A percentile compares a stretch with the other conserved stretches of the same genome.
These are phyloP conservation scores for Cryptococcus maquisensis DNA, from an alignment of 1,284 basidiomycete species.

Conservation along the genomic window DNA sequence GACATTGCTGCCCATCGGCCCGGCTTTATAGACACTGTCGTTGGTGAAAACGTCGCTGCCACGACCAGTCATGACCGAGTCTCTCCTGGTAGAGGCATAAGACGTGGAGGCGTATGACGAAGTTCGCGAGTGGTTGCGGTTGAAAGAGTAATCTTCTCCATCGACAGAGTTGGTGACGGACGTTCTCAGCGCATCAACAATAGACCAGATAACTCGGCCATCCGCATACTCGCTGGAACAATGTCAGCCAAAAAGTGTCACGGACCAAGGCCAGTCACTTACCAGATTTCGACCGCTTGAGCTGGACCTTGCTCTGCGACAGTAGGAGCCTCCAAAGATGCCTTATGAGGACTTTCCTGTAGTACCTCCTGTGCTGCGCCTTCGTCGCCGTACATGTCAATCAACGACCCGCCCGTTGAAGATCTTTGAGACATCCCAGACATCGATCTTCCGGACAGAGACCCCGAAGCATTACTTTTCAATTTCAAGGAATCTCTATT, in stretches of 20 bases:
- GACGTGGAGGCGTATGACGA: conserved; percentile 8
- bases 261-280: neutral
- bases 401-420: conserved; percentile 28
- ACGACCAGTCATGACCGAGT: conserved; percentile 1
- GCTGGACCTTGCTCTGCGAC: conserved; percentile 9
- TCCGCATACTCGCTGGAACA: conserved; percentile 40
- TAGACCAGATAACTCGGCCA: conserved; percentile 42
- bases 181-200: conserved; percentile 38
- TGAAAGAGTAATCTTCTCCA: conserved; percentile 13
- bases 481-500: neutral
- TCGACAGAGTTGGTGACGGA: conserved; percentile 11
- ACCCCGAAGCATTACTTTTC: neutral
- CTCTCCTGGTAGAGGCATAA: conserved; percentile 5
- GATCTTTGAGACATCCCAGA: conserved; percentile 7
- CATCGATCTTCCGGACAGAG: conserved; percentile 1
- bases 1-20: neutral
- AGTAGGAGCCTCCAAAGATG: neutral
- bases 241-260: neutral
- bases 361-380: conserved; percentile 15
- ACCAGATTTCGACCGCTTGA: conserved; percentile 40
- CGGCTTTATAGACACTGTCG: neutral
- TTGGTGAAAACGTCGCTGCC: neutral
- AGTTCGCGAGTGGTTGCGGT: conserved; percentile 9
- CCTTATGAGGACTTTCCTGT: conserved; percentile 7
- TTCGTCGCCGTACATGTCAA: conserved; percentile 28